These are phyloP conservation scores for Diophrys sp. DNA, from an alignment of 73 alveolate genomes.

Conservation along the genomic window DNA sequence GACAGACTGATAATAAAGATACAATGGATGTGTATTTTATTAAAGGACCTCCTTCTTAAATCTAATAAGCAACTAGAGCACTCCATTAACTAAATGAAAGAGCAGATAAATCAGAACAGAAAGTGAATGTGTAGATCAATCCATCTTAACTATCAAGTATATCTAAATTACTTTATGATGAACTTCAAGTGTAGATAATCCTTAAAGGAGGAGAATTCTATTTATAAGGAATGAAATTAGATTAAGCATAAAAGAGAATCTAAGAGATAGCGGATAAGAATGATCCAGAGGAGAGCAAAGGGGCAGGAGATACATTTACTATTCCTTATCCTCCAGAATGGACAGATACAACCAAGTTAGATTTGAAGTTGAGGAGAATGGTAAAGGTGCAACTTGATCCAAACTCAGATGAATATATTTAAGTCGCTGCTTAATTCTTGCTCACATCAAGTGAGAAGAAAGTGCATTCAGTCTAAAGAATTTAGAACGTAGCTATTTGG, in stretches of 20 bases:
- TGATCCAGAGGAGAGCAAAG: background rate
- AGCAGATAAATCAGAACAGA: background rate
- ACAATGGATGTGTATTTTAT: background rate
- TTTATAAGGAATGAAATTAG: background rate
- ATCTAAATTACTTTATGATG: background rate
- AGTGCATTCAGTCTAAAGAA: background rate
- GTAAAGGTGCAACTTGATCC: background rate
- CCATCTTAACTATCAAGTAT: background rate
- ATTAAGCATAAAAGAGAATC: background rate
- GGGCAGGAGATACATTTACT: background rate
- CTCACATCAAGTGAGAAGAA: background rate
- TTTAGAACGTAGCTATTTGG: background rate
- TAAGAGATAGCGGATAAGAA: background rate
- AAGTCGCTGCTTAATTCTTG: background rate
- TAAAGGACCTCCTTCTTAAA: background rate
- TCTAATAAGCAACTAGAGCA: background rate
- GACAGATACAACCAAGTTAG: background rate
- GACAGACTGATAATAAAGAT: background rate
- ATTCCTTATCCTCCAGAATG: background rate
- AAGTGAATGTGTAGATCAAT: background rate
- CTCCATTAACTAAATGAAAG: background rate
- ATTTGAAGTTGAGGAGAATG: background rate
- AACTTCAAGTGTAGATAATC: background rate
- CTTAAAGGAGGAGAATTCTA: background rate
- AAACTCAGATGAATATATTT: background rate